Conservation (phyloP, 208 protist genomes). For the Trichomonas gallinae region DNA sequence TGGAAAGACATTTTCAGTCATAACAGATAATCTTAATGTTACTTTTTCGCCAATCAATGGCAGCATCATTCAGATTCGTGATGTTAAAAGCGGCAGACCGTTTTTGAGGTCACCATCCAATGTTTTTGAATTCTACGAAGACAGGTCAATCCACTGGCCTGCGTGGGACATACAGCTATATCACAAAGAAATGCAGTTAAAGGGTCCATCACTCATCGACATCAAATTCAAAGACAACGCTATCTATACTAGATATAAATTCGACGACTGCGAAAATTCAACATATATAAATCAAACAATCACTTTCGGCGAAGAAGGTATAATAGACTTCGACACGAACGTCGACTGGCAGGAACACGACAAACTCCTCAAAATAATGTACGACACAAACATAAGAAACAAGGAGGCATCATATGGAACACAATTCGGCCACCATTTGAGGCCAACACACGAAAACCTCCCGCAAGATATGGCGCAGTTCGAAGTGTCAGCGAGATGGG, state of each 20-base stretch:
- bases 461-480: neutral
- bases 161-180: slow-evolving; percentile 1
- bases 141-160: neutral
- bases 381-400: neutral
- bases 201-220: neutral
- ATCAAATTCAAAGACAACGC: neutral
- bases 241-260: neutral
- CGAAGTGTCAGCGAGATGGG: neutral
- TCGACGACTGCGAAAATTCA: neutral
- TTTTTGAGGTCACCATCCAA: neutral
- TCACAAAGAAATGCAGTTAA: neutral
- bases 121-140: slow-evolving; percentile 4
- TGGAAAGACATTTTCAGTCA: neutral
- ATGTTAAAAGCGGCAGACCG: too few species aligned
- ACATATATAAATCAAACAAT: neutral
- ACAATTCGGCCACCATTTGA: neutral
- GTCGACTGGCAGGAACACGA: slow-evolving; percentile 4
- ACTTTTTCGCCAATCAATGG: neutral
- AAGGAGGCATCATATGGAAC: neutral
- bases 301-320: neutral
- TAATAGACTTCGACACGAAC: neutral
- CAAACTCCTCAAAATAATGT: neutral
- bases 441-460: neutral
- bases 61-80: neutral
- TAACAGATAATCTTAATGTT: neutral